These are phyloP conservation scores for Colletotrichum theobromicola DNA, from an alignment of 2,329 filamentous ascomycete genomes.

Conservation along the genomic window DNA sequence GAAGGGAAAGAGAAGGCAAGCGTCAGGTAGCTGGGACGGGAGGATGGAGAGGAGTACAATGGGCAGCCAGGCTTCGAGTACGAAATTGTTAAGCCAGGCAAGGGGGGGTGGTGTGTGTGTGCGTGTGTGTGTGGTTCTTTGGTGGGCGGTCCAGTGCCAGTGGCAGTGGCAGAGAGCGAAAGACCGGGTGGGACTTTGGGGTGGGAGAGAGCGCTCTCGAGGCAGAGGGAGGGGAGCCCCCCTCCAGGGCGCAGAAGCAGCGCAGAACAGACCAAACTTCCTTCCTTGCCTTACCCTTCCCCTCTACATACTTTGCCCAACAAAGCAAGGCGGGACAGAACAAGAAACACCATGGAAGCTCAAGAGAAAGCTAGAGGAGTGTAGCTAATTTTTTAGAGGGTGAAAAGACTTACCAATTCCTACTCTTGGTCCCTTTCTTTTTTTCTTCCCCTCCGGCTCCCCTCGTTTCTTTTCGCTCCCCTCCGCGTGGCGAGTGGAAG, in stretches of 20 bases:
- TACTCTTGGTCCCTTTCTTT: not conserved
- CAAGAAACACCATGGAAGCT: conserved; percentile 10
- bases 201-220: not conserved
- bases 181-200: not conserved
- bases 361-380: conserved; percentile 1
- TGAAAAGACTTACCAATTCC: not conserved
- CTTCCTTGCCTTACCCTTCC: conserved; percentile 4
- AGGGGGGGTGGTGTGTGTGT: conserved; percentile 2
- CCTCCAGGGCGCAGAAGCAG: not conserved
- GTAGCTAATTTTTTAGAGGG: not conserved
- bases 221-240: not conserved
- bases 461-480: not conserved
- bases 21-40: not conserved
- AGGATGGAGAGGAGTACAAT: conserved; percentile 9
- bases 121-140: not conserved
- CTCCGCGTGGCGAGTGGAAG: not conserved
- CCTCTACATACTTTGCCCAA: conserved; percentile 6
- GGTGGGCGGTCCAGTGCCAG: not conserved
- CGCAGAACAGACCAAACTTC: not conserved
- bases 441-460: not conserved
- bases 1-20: not conserved
- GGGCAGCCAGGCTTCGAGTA: conserved; percentile 8
- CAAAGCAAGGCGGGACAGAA: conserved; percentile 11
- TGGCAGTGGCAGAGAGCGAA: not conserved
- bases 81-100: conserved; percentile 19